Base-by-base conservation (phyloP, 768 basidiomycete species). In the Lentinula lateritia region DNA sequence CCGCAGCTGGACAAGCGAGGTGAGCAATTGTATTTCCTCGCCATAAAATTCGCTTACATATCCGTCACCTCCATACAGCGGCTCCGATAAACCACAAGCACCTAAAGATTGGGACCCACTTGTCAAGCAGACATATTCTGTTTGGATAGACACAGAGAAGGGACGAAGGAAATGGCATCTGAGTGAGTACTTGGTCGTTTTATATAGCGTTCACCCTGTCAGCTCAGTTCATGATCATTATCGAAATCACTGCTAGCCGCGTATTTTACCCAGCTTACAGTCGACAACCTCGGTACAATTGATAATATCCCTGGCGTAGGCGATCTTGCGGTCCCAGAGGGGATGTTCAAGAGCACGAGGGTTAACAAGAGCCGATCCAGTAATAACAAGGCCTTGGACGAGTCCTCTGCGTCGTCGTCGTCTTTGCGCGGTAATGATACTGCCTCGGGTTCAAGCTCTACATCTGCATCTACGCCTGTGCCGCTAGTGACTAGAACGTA, bases 61-160 rank as follows among this genome's bases (percentile, higher is more conserved):
- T 61, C 35, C 38, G 50, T 34, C 35, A 9, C 43, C 18, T 63
- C 18, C 71, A 39, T 39, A n/a, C 13, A 55, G 50, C 18, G 34
- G 56, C 7, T 42, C 76, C 41, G 80, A 83, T 62, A 83, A 77
- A 64, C 80, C 79, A 60, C 83, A 50, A 10, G 50, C 85, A 15
- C 81, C 83, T 1, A 76, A 81, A 55, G 82, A 82, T 61, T 86
- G 85, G 85, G 84, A 89, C 66, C 83, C 81, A 8, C 78, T 91
- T 46, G 86, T 92, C 59, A 92, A 92, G 71, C 91, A 92, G 71
- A 92, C 91, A 0, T 93, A 92, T 70, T 92, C 90, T 0, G 90
- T 89, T 42, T 90, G 85, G 85, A 83, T 88, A 36, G 78, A 83
- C 60, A 84, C 85, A 5, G 80, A 80, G 38, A 82, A 80, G 65